Evolutionary conservation across 148 eudicot species (phyloP), one percentile per base, ranked within the genome.

Genomic region (Heliosperma pusillum): DNA sequence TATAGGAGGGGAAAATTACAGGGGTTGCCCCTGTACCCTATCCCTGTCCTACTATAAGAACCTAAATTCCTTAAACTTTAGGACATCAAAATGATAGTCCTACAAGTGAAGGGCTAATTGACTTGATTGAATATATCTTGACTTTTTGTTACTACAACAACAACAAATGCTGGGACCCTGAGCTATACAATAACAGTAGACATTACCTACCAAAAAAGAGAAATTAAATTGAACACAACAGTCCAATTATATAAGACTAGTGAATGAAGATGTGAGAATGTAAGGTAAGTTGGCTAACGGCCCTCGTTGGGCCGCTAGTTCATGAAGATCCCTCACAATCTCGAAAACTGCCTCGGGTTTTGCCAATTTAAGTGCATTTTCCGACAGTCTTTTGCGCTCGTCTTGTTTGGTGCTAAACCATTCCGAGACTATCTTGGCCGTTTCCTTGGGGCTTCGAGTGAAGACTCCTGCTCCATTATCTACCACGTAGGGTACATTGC

Each of bases 381-480:
- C 93, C 2, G 98, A 95, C 96, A 90, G 86, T 77, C 60, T 82
- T 79, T 85, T 78, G 36, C 83, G 93, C 25, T 95, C 93, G 1
- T 89, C 89, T 0, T 76, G 68, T 66, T 91, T 92, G 7, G 86
- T 88, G 86, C 87, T 90, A 82, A 95, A 95, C 98, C 98, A 95
- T 74, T 87, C 93, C 0, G 93, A 83, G 4, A 95, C 97, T 16
- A 92, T 85, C 81, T 78, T 77, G 25, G 98, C 92, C 21, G 97
- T 92, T 75, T 90, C 96, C 65, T 89, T 87, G 2, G 98, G 88
- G 69, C 93, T 90, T 53, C 96, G 83, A 2, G 92, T 92, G 86
- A 95, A 95, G 1, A 95, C 93, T 17, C 98, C 98, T 0, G 98
- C 97, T 44, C 98, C 98, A 55, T 86, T 95, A 40, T 92, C 90